These are phyloP conservation scores for Mycena vulgaris DNA, from an alignment of 768 basidiomycete genomes.

Conservation along the genomic window DNA sequence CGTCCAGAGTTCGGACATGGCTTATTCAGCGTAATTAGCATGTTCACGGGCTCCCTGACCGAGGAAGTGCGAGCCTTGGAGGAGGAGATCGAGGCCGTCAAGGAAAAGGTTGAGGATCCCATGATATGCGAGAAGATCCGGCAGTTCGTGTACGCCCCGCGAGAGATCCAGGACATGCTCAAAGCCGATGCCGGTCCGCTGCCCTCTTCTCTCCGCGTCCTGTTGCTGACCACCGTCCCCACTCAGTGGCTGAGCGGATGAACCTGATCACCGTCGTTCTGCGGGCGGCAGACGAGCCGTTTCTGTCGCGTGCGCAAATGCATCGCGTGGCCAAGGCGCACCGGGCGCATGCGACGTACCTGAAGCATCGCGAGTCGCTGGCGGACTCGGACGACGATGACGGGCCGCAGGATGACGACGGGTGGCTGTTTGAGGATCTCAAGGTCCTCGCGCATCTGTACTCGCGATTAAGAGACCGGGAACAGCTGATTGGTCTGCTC, in stretches of 20 bases:
- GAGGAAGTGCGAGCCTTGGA: conserved; percentile 91
- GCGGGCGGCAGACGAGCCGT: conserved; percentile 82
- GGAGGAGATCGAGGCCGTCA: conserved; percentile 90
- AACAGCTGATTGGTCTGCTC: conserved; percentile 92
- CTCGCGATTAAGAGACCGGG: conserved; percentile 86
- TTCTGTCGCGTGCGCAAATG: conserved; percentile 83
- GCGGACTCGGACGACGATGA: conserved; percentile 94
- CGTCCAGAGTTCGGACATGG: background rate
- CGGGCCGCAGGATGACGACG: conserved; percentile 94
- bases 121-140: conserved; percentile 91
- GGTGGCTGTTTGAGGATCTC: conserved; percentile 96
- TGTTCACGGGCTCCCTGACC: conserved; percentile 94
- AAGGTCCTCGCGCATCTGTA: conserved; percentile 85
- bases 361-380: conserved; percentile 68
- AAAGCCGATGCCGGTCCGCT: conserved; percentile 85
- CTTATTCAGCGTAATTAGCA: conserved; percentile 60
- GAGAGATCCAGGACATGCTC: conserved; percentile 89
- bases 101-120: conserved; percentile 91
- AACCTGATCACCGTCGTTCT: conserved; percentile 87
- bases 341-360: conserved; percentile 84
- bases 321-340: conserved; percentile 85
- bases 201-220: background rate
- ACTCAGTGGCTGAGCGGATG: conserved; percentile 74
- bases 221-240: conserved; percentile 15
- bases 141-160: conserved; percentile 88